phyloP scores from a whole-genome alignment of 352 stramenopile genomes.

The Phytophthora agathidicida region DNA sequence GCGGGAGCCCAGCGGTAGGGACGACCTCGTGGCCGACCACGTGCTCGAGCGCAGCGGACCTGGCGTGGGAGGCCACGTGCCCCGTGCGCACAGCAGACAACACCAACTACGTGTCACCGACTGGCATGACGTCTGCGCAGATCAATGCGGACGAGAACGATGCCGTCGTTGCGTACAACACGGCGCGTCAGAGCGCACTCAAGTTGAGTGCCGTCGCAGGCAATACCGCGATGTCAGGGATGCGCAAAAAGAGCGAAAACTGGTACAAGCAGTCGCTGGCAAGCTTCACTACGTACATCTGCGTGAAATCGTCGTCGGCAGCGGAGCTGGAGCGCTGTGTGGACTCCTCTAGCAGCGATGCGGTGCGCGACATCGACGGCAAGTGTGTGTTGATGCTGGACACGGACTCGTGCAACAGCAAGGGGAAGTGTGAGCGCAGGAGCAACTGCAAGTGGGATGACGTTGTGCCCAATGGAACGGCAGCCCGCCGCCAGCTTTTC shows the following conservation, averaged over 20 bases:
- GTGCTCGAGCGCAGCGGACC: conserved; percentile 59
- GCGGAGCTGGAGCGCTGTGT: conserved; percentile 71
- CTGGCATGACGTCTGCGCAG: conserved; percentile 50
- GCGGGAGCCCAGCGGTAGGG: conserved; percentile 18
- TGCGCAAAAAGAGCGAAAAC: conserved; percentile 67
- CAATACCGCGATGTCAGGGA: conserved; percentile 69
- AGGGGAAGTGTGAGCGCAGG: conserved; percentile 70
- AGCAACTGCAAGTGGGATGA: conserved; percentile 89
- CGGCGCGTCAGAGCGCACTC: conserved; percentile 70
- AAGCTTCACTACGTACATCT: conserved; percentile 77
- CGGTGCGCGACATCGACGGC: conserved; percentile 55
- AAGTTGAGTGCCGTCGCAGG: conserved; percentile 63
- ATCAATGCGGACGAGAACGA: conserved; percentile 72
- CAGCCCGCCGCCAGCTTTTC: conserved; percentile 59
- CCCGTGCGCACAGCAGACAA: conserved; percentile 54
- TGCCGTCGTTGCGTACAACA: conserved; percentile 64
- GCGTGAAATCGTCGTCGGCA: conserved; percentile 50
- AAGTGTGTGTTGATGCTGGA: conserved; percentile 63
- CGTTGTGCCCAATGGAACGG: conserved; percentile 38
- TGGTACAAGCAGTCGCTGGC: conserved; percentile 78
- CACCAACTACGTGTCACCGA: conserved; percentile 61
- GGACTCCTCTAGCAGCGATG: conserved; percentile 42
- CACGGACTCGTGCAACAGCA: conserved; percentile 52
- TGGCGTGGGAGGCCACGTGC: conserved; percentile 68
- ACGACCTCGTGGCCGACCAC: conserved; percentile 29